A percentile compares a stretch with the other conserved stretches of the same genome.
Conservation (phyloP, 768 basidiomycete species). For the Hemileccinum impolitum region DNA sequence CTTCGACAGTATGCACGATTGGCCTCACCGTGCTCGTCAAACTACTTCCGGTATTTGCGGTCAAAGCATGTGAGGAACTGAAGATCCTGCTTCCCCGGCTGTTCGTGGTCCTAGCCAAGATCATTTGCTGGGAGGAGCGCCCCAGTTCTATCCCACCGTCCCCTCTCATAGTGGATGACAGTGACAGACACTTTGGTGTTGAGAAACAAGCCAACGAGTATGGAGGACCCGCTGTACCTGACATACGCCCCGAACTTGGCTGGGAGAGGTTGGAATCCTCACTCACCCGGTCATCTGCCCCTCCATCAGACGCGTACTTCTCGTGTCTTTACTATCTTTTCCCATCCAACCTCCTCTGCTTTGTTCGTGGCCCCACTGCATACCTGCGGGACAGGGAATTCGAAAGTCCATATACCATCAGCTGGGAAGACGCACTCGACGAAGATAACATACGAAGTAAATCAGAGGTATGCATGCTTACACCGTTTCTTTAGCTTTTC, state of each 20-base stretch:
- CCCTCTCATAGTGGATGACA: conserved; percentile 37
- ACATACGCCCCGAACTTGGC: conserved; percentile 51
- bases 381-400: conserved; percentile 55
- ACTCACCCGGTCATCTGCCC: conserved; percentile 52
- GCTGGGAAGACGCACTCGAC: conserved; percentile 70
- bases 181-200: neutral
- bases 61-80: conserved; percentile 54
- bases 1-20: conserved; percentile 65
- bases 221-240: conserved; percentile 37
- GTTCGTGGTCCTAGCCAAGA: conserved; percentile 63
- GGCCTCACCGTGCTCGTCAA: conserved; percentile 64
- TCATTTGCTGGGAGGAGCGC: conserved; percentile 72
- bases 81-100: conserved; percentile 61
- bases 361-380: conserved; percentile 63
- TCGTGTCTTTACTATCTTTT: conserved; percentile 85
- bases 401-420: conserved; percentile 59
- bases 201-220: conserved; percentile 22
- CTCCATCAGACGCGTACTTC: conserved; percentile 66
- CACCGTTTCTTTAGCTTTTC: neutral
- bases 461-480: conserved; percentile 54
- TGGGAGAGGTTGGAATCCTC: conserved; percentile 69
- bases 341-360: conserved; percentile 83
- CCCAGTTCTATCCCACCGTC: conserved; percentile 32
- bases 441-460: conserved; percentile 66
- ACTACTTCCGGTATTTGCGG: conserved; percentile 71